phyloP scores from a whole-genome alignment of 2,329 filamentous ascomycete genomes.

The Penicillium sp. region DNA sequence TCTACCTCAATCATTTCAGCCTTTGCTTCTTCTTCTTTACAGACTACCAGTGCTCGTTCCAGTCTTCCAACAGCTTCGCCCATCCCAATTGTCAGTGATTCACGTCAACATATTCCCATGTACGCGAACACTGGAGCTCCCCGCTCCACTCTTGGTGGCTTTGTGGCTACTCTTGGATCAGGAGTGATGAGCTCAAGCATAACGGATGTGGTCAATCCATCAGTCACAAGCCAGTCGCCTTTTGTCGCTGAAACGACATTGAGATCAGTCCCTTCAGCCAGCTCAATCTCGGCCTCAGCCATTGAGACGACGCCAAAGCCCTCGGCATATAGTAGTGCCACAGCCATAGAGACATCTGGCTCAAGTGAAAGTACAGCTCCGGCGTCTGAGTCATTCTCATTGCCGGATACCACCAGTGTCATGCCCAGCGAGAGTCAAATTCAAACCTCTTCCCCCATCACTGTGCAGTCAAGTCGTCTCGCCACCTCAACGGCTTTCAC shows the following conservation, averaged over 20 bases:
- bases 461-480: not conserved
- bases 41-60: not conserved
- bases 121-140: not conserved
- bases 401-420: not conserved
- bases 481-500: not conserved
- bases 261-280: not conserved
- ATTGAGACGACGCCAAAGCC: not conserved
- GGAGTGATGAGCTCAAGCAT: not conserved
- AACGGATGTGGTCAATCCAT: not conserved
- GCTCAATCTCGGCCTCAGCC: not conserved
- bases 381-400: not conserved
- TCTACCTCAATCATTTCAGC: not conserved
- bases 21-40: not conserved
- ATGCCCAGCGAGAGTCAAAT: not conserved
- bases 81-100: not conserved
- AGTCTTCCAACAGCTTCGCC: not conserved
- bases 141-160: not conserved
- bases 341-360: not conserved
- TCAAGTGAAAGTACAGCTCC: not conserved
- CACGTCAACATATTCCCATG: not conserved
- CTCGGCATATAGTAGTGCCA: not conserved
- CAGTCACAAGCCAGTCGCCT: not conserved
- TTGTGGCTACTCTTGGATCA: not conserved
- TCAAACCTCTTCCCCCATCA: not conserved
- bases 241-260: not conserved